Conservation (phyloP, 169 alveolate species). For the Ichthyophthirius multifiliis region DNA sequence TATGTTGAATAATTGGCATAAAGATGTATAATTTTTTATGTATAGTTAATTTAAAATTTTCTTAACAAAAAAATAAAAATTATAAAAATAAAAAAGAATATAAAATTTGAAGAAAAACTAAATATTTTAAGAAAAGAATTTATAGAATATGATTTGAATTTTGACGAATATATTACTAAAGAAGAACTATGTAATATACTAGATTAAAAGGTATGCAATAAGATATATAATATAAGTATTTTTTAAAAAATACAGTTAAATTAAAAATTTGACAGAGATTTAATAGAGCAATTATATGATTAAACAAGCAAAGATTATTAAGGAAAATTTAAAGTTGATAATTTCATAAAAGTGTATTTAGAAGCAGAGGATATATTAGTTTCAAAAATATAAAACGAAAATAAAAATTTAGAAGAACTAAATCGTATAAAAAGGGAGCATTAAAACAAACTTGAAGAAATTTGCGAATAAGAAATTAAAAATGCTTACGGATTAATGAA, state of each 20-base stretch:
- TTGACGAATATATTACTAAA: not conserved
- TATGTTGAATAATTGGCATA: too few species aligned
- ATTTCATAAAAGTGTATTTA: not conserved
- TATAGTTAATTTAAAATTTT: too few species aligned
- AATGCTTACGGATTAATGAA: not conserved
- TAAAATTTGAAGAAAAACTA: not conserved
- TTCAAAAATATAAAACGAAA: not conserved
- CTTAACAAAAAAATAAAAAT: too few species aligned
- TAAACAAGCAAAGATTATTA: not conserved
- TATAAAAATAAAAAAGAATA: too few species aligned
- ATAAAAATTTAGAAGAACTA: not conserved
- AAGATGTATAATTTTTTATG: too few species aligned
- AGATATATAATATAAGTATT: not conserved
- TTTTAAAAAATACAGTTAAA: not conserved
- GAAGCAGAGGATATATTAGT: not conserved
- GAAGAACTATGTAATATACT: not conserved
- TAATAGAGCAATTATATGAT: not conserved
- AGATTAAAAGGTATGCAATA: not conserved
- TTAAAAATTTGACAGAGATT: not conserved
- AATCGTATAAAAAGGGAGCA: not conserved
- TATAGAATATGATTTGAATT: not conserved
- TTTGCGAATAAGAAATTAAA: not conserved
- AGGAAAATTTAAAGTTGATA: not conserved
- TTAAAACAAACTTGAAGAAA: not conserved
- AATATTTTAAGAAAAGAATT: not conserved